Evolutionary conservation across 768 basidiomycete genomes (phyloP).

Genomic region (Russula foetens): DNA sequence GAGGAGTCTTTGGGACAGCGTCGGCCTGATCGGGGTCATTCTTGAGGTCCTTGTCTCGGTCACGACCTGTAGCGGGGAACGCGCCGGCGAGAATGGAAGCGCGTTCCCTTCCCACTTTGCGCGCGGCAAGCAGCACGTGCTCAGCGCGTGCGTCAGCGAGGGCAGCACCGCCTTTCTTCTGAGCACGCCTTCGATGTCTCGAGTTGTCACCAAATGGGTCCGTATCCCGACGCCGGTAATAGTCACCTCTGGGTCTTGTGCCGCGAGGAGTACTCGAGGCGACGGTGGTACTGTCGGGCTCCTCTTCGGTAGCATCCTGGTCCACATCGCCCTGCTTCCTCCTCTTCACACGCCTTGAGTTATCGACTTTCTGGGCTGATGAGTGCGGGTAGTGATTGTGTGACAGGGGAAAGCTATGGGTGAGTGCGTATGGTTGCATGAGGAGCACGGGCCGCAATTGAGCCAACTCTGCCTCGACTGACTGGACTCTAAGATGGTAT

Average conservation of each 20-base stretch:
- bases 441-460: conserved; percentile 62
- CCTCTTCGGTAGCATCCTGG: conserved; percentile 20
- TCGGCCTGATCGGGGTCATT: conserved; percentile 28
- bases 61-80: conserved; percentile 26
- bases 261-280: conserved; percentile 24
- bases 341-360: conserved; percentile 10
- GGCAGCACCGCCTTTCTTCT: conserved; percentile 28
- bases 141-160: conserved; percentile 61
- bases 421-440: conserved; percentile 43
- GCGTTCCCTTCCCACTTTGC: conserved; percentile 58
- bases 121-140: conserved; percentile 62
- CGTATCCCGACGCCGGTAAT: conserved; percentile 19
- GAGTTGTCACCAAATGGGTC: conserved; percentile 12
- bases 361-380: conserved; percentile 5
- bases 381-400: conserved; percentile 20
- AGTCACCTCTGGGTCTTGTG: conserved; percentile 18
- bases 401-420: conserved; percentile 21
- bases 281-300: conserved; percentile 18
- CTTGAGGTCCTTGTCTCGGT: conserved; percentile 24
- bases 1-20: conserved; percentile 14
- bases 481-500: conserved; percentile 42
- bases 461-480: conserved; percentile 55
- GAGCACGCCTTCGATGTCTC: conserved; percentile 23
- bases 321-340: conserved; percentile 27
- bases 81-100: conserved; percentile 47